Evolutionary conservation across 805 yeast genomes (phyloP).

Genomic region (Lachancea thermotolerans): DNA sequence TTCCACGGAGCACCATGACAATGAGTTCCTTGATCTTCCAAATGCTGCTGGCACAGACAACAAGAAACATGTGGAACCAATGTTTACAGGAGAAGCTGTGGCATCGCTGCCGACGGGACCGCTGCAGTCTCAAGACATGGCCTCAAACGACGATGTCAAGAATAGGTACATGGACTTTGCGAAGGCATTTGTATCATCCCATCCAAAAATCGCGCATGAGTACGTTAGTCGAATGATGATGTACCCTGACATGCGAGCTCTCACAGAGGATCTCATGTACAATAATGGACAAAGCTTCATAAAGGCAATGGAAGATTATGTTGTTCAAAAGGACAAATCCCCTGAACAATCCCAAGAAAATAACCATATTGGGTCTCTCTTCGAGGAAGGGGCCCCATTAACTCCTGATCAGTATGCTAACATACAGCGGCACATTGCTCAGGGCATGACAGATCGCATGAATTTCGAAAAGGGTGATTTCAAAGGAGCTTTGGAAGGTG

Average conservation of each 20-base stretch:
- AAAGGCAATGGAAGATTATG: slow-evolving; percentile 71
- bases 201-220: slow-evolving; percentile 30
- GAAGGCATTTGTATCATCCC: slow-evolving; percentile 28
- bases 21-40: no score
- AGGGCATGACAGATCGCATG: slow-evolving; percentile 27
- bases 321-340: slow-evolving; percentile 36
- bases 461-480: slow-evolving; percentile 25
- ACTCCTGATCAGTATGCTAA: slow-evolving; percentile 28
- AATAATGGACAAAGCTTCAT: slow-evolving; percentile 75
- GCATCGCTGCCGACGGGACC: slow-evolving; percentile 1
- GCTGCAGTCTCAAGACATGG: background rate
- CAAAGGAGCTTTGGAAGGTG: slow-evolving; percentile 23
- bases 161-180: slow-evolving; percentile 26
- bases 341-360: background rate
- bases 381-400: slow-evolving; percentile 27
- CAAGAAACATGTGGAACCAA: no score
- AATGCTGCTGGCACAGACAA: no score
- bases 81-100: no score
- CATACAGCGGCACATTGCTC: slow-evolving; percentile 28
- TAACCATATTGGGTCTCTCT: slow-evolving; percentile 23
- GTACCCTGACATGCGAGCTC: slow-evolving; percentile 43
- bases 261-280: slow-evolving; percentile 74
- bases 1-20: no score
- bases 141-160: slow-evolving; percentile 15
- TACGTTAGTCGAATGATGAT: slow-evolving; percentile 28